Evolutionary conservation across 2,329 filamentous ascomycete genomes (phyloP).

Genomic region (Colletotrichum magnum): DNA sequence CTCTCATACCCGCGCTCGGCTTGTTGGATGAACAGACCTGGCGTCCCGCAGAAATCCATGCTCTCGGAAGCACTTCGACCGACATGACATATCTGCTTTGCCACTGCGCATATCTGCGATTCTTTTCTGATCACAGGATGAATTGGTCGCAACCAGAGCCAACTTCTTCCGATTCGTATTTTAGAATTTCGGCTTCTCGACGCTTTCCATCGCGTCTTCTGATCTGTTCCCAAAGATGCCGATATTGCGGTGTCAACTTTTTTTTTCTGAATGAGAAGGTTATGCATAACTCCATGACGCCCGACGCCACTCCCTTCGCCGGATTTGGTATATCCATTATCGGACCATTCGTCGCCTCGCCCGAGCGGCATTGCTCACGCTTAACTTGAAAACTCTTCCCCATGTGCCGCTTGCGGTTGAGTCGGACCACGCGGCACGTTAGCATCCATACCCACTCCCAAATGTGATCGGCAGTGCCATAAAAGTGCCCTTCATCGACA

Average conservation of each 20-base stretch:
- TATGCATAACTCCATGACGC: conserved; percentile 30
- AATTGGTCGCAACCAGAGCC: conserved; percentile 2
- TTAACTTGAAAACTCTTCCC: background rate
- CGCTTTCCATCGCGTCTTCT: conserved; percentile 4
- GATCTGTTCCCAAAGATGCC: conserved; percentile 11
- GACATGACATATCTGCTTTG: background rate
- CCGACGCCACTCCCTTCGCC: conserved; percentile 25
- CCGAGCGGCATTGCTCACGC: conserved; percentile 11
- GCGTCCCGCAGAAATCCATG: background rate
- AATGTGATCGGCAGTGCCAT: background rate
- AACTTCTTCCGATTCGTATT: background rate
- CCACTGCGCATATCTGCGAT: background rate
- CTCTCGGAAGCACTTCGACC: background rate
- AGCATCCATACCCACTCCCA: background rate
- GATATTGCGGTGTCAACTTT: conserved; percentile 6
- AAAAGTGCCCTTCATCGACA: background rate
- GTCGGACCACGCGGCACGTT: conserved; percentile 8
- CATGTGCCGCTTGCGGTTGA: conserved; percentile 19
- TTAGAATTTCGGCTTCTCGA: conserved; percentile 3
- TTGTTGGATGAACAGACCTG: background rate
- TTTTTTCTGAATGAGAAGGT: conserved; percentile 12
- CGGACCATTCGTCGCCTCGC: conserved; percentile 9
- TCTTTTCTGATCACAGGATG: background rate
- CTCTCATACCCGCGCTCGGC: background rate
- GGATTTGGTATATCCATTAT: conserved; percentile 27